Conservation (phyloP, 169 alveolate genomes). For the Eimeria nieschulzi region DNA sequence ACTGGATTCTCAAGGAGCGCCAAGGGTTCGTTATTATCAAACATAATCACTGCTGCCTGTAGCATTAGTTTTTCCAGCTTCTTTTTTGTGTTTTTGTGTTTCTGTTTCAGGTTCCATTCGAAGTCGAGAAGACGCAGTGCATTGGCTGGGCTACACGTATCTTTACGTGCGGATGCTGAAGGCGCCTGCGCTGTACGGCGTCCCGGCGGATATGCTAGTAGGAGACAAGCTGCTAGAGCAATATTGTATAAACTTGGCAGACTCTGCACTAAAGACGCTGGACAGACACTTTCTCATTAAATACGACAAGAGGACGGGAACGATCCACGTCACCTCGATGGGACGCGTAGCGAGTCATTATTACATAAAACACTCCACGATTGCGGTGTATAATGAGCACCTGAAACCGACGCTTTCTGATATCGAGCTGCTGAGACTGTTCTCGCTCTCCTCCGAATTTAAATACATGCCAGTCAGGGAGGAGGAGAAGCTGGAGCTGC, state of each 20-base stretch:
- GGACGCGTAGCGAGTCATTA: conserved; percentile 99
- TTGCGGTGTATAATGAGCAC: conserved; percentile 93
- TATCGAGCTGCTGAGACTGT: conserved; percentile 95
- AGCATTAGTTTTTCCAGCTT: not conserved
- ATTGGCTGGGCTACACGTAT: conserved; percentile 98
- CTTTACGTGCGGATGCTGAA: conserved; percentile 94
- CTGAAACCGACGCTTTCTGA: conserved; percentile 93
- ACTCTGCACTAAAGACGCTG: conserved; percentile 94
- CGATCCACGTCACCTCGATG: conserved; percentile 94
- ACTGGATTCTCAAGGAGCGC: too few relatives aligned
- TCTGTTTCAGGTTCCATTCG: conserved; percentile 93
- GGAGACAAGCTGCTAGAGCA: conserved; percentile 73
- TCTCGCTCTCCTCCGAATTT: conserved; percentile 97
- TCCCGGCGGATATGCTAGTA: conserved; percentile 78
- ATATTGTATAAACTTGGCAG: conserved; percentile 75
- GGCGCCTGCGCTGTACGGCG: conserved; percentile 92
- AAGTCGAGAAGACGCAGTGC: conserved; percentile 95
- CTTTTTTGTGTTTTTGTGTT: not conserved
- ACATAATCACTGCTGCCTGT: not conserved
- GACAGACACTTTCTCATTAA: conserved; percentile 93
- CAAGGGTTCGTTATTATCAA: too few relatives aligned
- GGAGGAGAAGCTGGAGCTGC: conserved; percentile 97
- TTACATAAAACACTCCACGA: conserved; percentile 95
- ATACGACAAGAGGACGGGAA: conserved; percentile 90
- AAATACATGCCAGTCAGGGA: conserved; percentile 96